These are phyloP conservation scores for Phyllachora maydis DNA, from an alignment of 2,329 filamentous ascomycete genomes.

Conservation along the genomic window DNA sequence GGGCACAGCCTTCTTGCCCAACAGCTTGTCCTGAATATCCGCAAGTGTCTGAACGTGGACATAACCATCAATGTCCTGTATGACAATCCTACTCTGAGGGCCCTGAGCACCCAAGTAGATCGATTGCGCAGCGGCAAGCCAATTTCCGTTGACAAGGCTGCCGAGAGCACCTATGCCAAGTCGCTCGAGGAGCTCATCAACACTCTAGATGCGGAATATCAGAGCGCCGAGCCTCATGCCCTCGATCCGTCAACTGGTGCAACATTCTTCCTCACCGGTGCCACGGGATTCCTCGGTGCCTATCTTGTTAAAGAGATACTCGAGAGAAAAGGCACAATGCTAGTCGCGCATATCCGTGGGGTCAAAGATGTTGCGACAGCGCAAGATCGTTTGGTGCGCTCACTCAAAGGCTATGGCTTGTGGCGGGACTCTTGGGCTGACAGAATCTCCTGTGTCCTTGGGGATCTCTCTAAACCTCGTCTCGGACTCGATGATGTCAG, in stretches of 20 bases:
- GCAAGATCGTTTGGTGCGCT: slow-evolving; percentile 41
- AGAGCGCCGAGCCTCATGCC: no score
- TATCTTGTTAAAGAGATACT: slow-evolving; percentile 64
- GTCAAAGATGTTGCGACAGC: slow-evolving; percentile 39
- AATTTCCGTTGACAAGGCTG: slow-evolving; percentile 10
- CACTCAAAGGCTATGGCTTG: slow-evolving; percentile 56
- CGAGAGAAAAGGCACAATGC: slow-evolving; percentile 32
- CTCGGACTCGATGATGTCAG: slow-evolving; percentile 48
- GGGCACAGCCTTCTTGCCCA: slow-evolving; percentile 69
- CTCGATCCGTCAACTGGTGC: no score
- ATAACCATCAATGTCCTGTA: slow-evolving; percentile 54
- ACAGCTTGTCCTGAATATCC: slow-evolving; percentile 53
- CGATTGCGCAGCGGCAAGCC: slow-evolving; percentile 9
- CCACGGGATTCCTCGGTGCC: slow-evolving; percentile 74
- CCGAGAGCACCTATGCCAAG: slow-evolving; percentile 24
- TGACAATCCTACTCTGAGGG: slow-evolving; percentile 30
- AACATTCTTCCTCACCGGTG: slow-evolving; percentile 70
- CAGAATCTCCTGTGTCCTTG: slow-evolving; percentile 46
- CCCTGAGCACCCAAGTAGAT: slow-evolving; percentile 30
- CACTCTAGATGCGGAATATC: slow-evolving; percentile 16
- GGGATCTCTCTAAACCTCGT: slow-evolving; percentile 51
- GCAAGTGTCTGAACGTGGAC: slow-evolving; percentile 16
- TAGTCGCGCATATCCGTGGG: slow-evolving; percentile 56
- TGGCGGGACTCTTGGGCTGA: slow-evolving; percentile 51
- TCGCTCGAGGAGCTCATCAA: slow-evolving; percentile 23